Percentiles rank a stretch among this genome's conserved stretches.
Evolutionary conservation across 2,329 filamentous ascomycete genomes (phyloP).

Genomic region (Trematosphaeria pertusa): DNA sequence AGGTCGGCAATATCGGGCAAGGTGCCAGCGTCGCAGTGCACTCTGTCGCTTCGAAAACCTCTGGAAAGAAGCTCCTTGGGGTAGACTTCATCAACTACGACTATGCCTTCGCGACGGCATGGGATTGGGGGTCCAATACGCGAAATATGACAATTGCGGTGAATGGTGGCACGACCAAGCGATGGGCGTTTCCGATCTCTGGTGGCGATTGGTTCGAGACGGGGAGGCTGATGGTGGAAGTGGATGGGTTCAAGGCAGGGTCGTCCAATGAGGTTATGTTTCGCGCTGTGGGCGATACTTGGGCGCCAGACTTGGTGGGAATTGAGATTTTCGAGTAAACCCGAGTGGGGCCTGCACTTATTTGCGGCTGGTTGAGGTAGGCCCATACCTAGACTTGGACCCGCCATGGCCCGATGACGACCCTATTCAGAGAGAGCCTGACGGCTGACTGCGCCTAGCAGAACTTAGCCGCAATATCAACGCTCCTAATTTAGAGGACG

Average conservation of each 20-base stretch:
- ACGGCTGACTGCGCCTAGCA: too few species aligned
- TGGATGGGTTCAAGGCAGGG: constrained; percentile 35
- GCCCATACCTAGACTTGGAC: too few species aligned
- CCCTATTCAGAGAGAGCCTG: too few species aligned
- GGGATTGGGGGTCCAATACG: constrained; percentile 42
- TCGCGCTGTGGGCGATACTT: constrained; percentile 19
- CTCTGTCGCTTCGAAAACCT: constrained; percentile 29
- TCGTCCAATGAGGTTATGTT: constrained; percentile 30
- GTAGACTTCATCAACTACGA: constrained; percentile 53
- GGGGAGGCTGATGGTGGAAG: constrained; percentile 29
- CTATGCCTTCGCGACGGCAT: constrained; percentile 44
- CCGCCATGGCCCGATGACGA: too few species aligned
- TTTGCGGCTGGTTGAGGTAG: too few species aligned
- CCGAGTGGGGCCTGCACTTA: too few species aligned
- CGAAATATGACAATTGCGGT: constrained; percentile 48
- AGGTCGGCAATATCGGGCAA: constrained; percentile 41
- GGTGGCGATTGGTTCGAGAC: constrained; percentile 50
- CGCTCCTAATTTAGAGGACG: too few species aligned
- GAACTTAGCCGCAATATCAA: too few species aligned
- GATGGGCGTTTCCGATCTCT: constrained; percentile 49
- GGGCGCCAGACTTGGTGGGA: constrained; percentile 39
- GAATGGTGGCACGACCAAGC: constrained; percentile 44
- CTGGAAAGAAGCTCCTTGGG: constrained; percentile 41
- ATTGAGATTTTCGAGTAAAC: constrained; percentile 28
- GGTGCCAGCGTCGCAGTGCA: constrained; percentile 35